phyloP scores from a whole-genome alignment of 768 basidiomycete genomes.

The Hygrocybe coccinea region DNA sequence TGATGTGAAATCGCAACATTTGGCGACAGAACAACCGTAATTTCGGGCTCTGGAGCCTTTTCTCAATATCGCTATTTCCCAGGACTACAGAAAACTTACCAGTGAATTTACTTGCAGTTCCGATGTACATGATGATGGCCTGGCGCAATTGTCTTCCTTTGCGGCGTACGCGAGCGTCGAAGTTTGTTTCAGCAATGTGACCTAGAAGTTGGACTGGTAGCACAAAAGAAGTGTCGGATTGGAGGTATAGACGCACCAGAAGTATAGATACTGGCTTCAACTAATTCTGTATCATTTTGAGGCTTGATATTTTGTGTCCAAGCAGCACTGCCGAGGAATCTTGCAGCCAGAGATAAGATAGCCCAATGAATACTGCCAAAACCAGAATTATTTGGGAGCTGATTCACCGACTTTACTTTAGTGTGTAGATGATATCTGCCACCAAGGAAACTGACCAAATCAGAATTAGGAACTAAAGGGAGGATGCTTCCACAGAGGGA shows the following conservation, averaged over 20 bases:
- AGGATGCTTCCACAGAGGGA: constrained; percentile 64
- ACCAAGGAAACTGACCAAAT: constrained; percentile 54
- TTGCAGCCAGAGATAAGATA: constrained; percentile 68
- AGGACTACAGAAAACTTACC: constrained; percentile 31
- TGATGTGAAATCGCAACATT: constrained; percentile 52
- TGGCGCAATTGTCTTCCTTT: constrained; percentile 58
- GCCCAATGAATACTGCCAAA: constrained; percentile 85
- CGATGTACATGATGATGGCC: constrained; percentile 61
- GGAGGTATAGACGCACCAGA: constrained; percentile 41
- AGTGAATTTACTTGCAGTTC: constrained; percentile 67
- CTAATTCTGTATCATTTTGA: constrained; percentile 60
- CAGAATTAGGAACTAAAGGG: constrained; percentile 67
- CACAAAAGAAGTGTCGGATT: background rate
- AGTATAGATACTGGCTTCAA: constrained; percentile 48
- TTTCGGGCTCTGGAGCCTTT: constrained; percentile 54
- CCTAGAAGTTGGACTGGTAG: constrained; percentile 31
- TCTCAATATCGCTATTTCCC: background rate
- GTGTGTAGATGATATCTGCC: constrained; percentile 1
- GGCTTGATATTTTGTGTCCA: constrained; percentile 58
- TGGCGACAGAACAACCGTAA: constrained; percentile 67
- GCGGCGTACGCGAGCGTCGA: constrained; percentile 50
- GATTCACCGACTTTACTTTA: background rate
- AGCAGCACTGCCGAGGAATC: constrained; percentile 55
- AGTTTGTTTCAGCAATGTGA: constrained; percentile 50
- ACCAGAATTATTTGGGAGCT: constrained; percentile 64